These are phyloP conservation scores for Fraxinus americana DNA, from an alignment of 257 asterid genomes.

Conservation along the genomic window DNA sequence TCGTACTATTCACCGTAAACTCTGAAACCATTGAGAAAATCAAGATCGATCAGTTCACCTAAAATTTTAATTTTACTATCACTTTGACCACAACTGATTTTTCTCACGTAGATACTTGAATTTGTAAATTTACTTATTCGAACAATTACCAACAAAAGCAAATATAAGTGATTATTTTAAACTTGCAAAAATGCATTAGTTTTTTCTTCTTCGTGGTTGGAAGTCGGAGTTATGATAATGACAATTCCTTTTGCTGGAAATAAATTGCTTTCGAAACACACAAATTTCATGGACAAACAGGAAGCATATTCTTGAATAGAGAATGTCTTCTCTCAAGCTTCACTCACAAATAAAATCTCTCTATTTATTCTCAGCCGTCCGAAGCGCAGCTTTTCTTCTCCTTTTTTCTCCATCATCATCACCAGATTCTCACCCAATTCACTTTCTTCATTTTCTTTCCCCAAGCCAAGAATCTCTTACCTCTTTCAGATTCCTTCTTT, in stretches of 20 bases:
- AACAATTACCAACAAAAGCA: too few species aligned
- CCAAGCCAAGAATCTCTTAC: conserved; percentile 91
- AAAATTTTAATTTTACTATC: too few species aligned
- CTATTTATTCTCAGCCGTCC: conserved; percentile 51
- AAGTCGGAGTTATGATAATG: too few species aligned
- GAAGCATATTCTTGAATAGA: not conserved
- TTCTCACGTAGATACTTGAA: too few species aligned
- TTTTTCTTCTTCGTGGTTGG: too few species aligned
- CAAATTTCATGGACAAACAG: not conserved
- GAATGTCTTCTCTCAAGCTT: conserved; percentile 30
- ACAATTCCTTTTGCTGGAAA: conserved; percentile 17
- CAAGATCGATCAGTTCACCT: too few species aligned
- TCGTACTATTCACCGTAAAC: too few species aligned
- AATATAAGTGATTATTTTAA: too few species aligned
- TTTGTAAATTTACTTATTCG: too few species aligned
- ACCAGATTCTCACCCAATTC: conserved; percentile 55
- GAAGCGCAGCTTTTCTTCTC: conserved; percentile 31
- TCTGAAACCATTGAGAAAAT: too few species aligned
- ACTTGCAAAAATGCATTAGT: too few species aligned
- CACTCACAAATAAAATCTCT: conserved; percentile 10
- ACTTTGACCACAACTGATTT: too few species aligned
- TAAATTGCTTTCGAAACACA: conserved; percentile 2
- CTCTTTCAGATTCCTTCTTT: conserved; percentile 59
- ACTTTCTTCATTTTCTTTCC: conserved; percentile 62
- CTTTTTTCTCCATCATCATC: conserved; percentile 35